Evolutionary conservation across 2,329 filamentous ascomycete species (phyloP), one percentile per base, ranked within the genome.

Genomic region (Exserohilum turcica): DNA sequence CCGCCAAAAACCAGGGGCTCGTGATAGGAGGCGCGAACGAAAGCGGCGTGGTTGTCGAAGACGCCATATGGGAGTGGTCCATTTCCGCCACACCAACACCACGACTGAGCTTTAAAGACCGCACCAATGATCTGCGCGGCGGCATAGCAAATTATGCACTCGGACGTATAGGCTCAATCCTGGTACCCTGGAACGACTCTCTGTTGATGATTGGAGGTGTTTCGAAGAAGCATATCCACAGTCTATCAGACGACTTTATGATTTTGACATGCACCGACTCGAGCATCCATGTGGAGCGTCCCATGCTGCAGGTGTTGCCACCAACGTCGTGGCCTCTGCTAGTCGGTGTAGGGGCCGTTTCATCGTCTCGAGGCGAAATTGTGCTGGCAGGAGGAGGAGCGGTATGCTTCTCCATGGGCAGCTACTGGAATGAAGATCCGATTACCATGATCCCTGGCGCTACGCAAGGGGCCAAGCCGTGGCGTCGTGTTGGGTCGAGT

Each of bases 391-490:
- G 91, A 1, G 92, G 92, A 13, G 92, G 91, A 32, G 91, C 89
- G 13, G 90, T 91, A 0, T 96, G 91, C 71, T 96, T 96, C 77
- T 92, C 90, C 0, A 96, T 96, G 82, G 92, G 92, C 1, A 90
- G 89, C 6, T 92, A 85, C 66, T 95, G 90, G 90, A 92, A 92
- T 43, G 47, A 66, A 47, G 63, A 64, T 10, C 59, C 56, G 29
- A 44, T 73, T 13, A 57, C 53, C 4, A 63, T 74, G 24, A 60
- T 60, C 36, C 45, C 52, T 37, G 40, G 28, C 31, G 52, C 40
- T 50, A 54, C 43, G 43, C 54, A 56, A 56, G 59, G 59, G 46
- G 21, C 49, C 32, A 60, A 47, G 39, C 21, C 53, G 44, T 70
- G 69, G 68, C 54, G 52, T 52, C 46, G 48, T 48, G 44, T 36